Conservation (phyloP, 2,329 filamentous ascomycete genomes). For the Aciculosporium take region DNA sequence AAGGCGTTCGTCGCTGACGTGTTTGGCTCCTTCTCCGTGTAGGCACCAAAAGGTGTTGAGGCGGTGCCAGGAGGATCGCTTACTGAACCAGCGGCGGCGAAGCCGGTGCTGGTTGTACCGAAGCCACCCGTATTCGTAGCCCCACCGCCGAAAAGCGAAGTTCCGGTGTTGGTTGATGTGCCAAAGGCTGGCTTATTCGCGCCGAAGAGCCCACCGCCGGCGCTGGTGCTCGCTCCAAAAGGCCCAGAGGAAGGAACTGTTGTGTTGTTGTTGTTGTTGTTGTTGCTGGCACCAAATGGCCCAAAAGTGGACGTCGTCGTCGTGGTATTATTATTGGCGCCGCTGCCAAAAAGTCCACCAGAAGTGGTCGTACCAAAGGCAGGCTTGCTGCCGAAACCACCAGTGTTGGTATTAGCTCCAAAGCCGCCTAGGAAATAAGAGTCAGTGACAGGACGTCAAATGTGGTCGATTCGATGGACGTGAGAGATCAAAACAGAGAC, state of each 20-base stretch:
- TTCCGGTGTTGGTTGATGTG: conserved; percentile 22
- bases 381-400: conserved; percentile 32
- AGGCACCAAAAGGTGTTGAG: conserved; percentile 51
- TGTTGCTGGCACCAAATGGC: conserved; percentile 25
- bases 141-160: conserved; percentile 33
- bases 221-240: conserved; percentile 24
- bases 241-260: conserved; percentile 20
- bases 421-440: conserved; percentile 17
- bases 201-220: conserved; percentile 39
- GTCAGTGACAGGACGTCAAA: neutral
- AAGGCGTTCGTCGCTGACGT: conserved; percentile 44
- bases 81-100: conserved; percentile 23
- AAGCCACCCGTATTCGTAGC: conserved; percentile 18
- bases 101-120: conserved; percentile 30
- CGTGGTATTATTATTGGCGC: conserved; percentile 22
- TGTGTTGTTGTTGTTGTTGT: conserved; percentile 13
- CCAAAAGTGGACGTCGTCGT: conserved; percentile 23
- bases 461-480: neutral
- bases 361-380: conserved; percentile 34
- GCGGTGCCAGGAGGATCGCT: conserved; percentile 56
- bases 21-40: conserved; percentile 58
- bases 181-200: conserved; percentile 39
- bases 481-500: neutral
- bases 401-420: conserved; percentile 18
- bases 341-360: conserved; percentile 32